Evolutionary conservation across 768 basidiomycete species (phyloP).

Genomic region (Podaxis pistillaris): DNA sequence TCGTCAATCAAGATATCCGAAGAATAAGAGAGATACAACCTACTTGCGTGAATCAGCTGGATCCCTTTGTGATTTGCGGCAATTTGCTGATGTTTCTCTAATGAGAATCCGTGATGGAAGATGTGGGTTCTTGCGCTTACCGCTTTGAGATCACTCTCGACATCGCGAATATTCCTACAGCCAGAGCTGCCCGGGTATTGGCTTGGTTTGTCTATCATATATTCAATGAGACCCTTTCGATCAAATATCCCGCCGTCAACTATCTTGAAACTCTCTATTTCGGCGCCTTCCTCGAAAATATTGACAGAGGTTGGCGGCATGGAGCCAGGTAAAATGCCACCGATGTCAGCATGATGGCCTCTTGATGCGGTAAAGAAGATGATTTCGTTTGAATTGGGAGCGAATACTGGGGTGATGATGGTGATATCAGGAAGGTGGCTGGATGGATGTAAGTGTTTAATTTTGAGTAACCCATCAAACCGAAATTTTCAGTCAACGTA

Average conservation of each 20-base stretch:
- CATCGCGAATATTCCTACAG: constrained; percentile 82
- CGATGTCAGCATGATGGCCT: constrained; percentile 93
- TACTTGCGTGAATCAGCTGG: constrained; percentile 78
- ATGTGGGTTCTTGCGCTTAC: constrained; percentile 38
- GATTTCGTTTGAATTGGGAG: constrained; percentile 59
- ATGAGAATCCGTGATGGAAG: constrained; percentile 6
- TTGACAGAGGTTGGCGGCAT: constrained; percentile 94
- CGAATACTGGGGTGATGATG: constrained; percentile 90
- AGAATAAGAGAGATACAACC: constrained; percentile 20
- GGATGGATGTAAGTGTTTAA: background rate
- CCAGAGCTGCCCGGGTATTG: constrained; percentile 85
- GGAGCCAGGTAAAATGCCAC: constrained; percentile 88
- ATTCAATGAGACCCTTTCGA: constrained; percentile 65
- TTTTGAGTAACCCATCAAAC: background rate
- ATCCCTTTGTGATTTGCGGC: constrained; percentile 93
- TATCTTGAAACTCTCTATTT: constrained; percentile 89
- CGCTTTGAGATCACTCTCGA: constrained; percentile 90
- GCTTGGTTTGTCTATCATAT: constrained; percentile 81
- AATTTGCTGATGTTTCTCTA: constrained; percentile 62
- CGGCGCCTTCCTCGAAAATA: constrained; percentile 92
- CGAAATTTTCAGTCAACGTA: constrained; percentile 36
- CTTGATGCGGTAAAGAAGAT: constrained; percentile 94
- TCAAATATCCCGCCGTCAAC: constrained; percentile 83
- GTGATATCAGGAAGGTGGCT: constrained; percentile 76
- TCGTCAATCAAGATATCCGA: constrained; percentile 13